A percentile compares a stretch with the other conserved stretches of the same genome.
phyloP scores from a whole-genome alignment of 257 asterid species.

The Handroanthus guayacan region DNA sequence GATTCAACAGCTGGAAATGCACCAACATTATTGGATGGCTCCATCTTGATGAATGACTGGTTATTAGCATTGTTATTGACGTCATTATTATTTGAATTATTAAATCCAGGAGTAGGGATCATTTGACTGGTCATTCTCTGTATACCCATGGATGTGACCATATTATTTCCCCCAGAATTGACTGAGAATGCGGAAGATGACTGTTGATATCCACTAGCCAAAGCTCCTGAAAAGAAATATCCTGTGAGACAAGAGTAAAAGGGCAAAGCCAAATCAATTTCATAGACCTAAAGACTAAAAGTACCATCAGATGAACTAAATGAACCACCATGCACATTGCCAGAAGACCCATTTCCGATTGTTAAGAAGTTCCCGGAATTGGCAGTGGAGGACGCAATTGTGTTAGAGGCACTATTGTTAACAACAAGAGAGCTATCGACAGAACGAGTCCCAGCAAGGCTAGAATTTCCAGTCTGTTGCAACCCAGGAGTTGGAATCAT shows the following conservation, averaged over 20 bases:
- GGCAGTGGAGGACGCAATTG: conserved; percentile 53
- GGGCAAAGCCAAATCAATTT: conserved; percentile 30
- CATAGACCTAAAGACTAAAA: conserved; percentile 30
- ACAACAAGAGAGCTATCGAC: conserved; percentile 61
- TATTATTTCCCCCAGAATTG: conserved; percentile 72
- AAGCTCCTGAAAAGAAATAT: conserved; percentile 60
- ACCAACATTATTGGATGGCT: conserved; percentile 59
- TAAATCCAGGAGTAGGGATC: conserved; percentile 98
- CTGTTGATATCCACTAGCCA: conserved; percentile 72
- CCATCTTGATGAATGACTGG: conserved; percentile 69
- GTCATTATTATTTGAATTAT: conserved; percentile 55
- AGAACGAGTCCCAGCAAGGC: conserved; percentile 56
- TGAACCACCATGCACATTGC: conserved; percentile 62
- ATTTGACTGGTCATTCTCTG: conserved; percentile 90
- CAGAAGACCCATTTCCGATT: conserved; percentile 59
- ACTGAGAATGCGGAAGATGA: conserved; percentile 71
- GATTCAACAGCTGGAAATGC: conserved; percentile 70
- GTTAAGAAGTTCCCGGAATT: conserved; percentile 70
- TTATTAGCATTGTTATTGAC: conserved; percentile 53
- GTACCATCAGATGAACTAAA: conserved; percentile 62
- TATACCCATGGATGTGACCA: conserved; percentile 66
- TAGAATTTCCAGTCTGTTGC: conserved; percentile 75
- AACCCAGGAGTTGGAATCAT: conserved; percentile 99
- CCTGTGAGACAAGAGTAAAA: conserved; percentile 40
- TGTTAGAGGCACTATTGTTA: conserved; percentile 49